A percentile compares a stretch with the other conserved stretches of the same genome.
These are phyloP conservation scores for Citrus mangshanensis DNA, from an alignment of 345 rosid genomes.

Conservation along the genomic window DNA sequence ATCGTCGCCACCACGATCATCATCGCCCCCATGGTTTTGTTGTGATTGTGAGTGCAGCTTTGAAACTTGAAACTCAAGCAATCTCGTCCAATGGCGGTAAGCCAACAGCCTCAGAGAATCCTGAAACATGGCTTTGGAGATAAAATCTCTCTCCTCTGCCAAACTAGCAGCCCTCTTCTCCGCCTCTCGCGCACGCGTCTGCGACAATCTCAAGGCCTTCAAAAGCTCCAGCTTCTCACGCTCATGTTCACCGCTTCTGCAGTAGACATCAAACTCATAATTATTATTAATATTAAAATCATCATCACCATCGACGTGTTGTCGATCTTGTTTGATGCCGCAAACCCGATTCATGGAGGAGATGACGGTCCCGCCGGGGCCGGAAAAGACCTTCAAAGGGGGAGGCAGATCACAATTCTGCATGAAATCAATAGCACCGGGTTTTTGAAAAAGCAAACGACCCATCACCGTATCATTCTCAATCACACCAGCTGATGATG, in stretches of 20 bases:
- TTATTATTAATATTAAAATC: not conserved
- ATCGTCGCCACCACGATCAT: not conserved
- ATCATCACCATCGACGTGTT: not conserved
- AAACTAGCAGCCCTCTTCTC: conserved; percentile 43
- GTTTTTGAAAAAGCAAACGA: conserved; percentile 17
- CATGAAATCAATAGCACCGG: conserved; percentile 19
- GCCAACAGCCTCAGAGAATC: conserved; percentile 45
- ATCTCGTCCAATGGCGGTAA: conserved; percentile 42
- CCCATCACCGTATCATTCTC: conserved; percentile 29
- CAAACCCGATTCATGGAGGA: conserved; percentile 20
- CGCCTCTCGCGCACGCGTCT: conserved; percentile 67
- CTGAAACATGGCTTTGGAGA: conserved; percentile 29
- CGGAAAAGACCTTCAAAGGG: conserved; percentile 41
- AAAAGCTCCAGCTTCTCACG: conserved; percentile 42
- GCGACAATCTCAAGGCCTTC: conserved; percentile 61
- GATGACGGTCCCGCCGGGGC: conserved; percentile 23
- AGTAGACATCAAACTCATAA: not conserved
- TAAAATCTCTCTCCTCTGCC: conserved; percentile 36
- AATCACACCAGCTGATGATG: not conserved
- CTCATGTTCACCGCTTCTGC: not conserved
- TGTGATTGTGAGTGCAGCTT: conserved; percentile 22
- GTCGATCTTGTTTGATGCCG: not conserved
- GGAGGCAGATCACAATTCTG: conserved; percentile 66
- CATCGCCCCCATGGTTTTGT: not conserved
- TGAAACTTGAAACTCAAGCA: conserved; percentile 48